These are phyloP conservation scores for Mycosphaerella sp. DNA, from an alignment of 2,329 filamentous ascomycete species.

Conservation along the genomic window DNA sequence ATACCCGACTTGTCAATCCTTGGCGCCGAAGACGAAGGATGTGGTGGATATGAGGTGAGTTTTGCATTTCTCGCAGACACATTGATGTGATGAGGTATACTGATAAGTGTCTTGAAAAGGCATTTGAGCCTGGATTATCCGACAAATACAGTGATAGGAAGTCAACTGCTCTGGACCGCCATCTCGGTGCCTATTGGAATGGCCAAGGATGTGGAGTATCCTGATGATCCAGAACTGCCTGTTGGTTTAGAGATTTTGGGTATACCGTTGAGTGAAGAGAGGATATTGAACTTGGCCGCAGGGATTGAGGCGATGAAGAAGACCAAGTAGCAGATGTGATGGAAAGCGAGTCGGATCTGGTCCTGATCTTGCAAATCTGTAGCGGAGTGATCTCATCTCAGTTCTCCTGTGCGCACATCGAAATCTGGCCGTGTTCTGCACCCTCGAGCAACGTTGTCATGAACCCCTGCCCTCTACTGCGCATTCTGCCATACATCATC, in stretches of 20 bases:
- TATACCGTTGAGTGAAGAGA: conserved; percentile 21
- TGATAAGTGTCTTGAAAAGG: conserved; percentile 3
- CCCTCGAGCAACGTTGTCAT: too few species aligned
- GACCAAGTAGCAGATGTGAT: neutral
- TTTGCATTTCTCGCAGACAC: neutral
- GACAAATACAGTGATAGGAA: conserved; percentile 36
- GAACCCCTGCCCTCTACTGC: neutral
- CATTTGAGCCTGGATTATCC: conserved; percentile 30
- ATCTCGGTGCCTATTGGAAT: conserved; percentile 32
- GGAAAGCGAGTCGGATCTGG: neutral
- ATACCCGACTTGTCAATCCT: conserved; percentile 33
- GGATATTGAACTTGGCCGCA: conserved; percentile 21
- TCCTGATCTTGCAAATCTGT: neutral
- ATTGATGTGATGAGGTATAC: too few species aligned
- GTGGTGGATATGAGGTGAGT: conserved; percentile 23
- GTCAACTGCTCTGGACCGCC: conserved; percentile 32
- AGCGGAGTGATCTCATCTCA: neutral
- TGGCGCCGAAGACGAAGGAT: conserved; percentile 34
- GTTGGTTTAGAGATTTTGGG: conserved; percentile 26
- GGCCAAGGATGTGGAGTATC: conserved; percentile 20
- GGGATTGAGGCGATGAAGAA: conserved; percentile 16
- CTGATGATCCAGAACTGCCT: conserved; percentile 21
- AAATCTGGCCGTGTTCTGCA: too few species aligned
- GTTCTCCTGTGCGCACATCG: too few species aligned
- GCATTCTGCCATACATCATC: neutral